phyloP scores from a whole-genome alignment of 305 asterid species.

The Lippia alba region DNA sequence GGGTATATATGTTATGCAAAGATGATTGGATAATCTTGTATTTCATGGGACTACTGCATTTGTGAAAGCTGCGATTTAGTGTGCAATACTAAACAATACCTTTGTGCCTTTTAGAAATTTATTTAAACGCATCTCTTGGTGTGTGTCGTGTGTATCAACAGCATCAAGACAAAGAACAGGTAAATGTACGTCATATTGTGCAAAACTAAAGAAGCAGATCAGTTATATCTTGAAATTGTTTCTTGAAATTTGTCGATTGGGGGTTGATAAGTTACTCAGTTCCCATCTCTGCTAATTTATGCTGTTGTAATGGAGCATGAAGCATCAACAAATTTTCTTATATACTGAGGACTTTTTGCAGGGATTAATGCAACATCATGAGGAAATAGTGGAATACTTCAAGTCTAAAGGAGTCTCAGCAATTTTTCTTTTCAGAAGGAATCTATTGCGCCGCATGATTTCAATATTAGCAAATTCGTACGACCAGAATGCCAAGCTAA shows the following conservation, averaged over 20 bases:
- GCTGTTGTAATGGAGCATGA: neutral
- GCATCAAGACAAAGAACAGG: no score
- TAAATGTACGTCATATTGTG: neutral
- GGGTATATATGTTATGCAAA: no score
- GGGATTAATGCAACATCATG: constrained; percentile 83
- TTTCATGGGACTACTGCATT: no score
- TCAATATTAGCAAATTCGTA: constrained; percentile 87
- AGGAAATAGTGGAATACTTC: constrained; percentile 78
- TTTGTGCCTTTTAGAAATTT: no score
- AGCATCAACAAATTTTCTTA: constrained; percentile 9
- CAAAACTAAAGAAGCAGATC: neutral
- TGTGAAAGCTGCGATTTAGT: no score
- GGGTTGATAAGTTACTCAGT: neutral
- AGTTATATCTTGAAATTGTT: neutral
- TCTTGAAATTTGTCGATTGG: neutral
- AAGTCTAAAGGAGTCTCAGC: constrained; percentile 75
- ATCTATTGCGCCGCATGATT: constrained; percentile 77
- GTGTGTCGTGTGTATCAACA: no score
- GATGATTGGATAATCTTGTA: no score
- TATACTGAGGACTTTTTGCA: constrained; percentile 38
- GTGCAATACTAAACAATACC: no score
- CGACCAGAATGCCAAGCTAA: constrained; percentile 73
- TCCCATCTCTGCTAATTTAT: neutral
- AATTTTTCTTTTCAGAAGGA: constrained; percentile 81
- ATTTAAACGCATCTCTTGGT: no score